Percentiles rank a stretch among this genome's conserved stretches.
Evolutionary conservation across 2,329 filamentous ascomycete species (phyloP).

Genomic region (Parascedosporium putredinis): DNA sequence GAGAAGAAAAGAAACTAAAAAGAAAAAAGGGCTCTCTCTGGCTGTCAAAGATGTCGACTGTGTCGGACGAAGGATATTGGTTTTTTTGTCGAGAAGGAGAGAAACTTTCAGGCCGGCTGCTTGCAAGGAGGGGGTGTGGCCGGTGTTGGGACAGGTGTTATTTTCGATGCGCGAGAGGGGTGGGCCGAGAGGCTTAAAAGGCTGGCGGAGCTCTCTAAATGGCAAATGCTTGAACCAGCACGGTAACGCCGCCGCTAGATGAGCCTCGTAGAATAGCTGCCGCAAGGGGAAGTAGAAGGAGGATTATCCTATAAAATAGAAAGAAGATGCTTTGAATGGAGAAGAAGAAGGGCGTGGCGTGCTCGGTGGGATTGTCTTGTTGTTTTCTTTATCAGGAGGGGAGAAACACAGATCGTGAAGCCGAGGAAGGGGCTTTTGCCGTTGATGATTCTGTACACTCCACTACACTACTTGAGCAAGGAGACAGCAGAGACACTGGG

Average conservation of each 20-base stretch:
- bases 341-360: not conserved
- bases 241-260: not conserved
- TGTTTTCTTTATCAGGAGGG: too few relatives aligned
- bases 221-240: not conserved
- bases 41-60: too few relatives aligned
- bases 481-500: too few relatives aligned
- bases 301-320: too few relatives aligned
- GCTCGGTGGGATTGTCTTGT: too few relatives aligned
- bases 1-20: not conserved
- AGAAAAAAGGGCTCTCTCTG: too few relatives aligned
- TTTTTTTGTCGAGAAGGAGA: not conserved
- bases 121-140: slow-evolving; percentile 2
- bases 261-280: not conserved
- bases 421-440: not conserved
- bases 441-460: not conserved
- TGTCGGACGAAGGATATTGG: not conserved
- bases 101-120: slow-evolving; percentile 6
- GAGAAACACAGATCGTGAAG: not conserved
- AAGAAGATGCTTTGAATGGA: not conserved
- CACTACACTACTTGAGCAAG: too few relatives aligned
- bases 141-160: slow-evolving; percentile 7
- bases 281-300: not conserved
- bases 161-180: slow-evolving; percentile 6
- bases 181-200: slow-evolving; percentile 3
- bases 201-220: slow-evolving; percentile 3